Percentiles rank a stretch among this genome's conserved stretches.
Conservation (phyloP, 1,284 basidiomycete species). For the Taiwanofungus camphoratus region DNA sequence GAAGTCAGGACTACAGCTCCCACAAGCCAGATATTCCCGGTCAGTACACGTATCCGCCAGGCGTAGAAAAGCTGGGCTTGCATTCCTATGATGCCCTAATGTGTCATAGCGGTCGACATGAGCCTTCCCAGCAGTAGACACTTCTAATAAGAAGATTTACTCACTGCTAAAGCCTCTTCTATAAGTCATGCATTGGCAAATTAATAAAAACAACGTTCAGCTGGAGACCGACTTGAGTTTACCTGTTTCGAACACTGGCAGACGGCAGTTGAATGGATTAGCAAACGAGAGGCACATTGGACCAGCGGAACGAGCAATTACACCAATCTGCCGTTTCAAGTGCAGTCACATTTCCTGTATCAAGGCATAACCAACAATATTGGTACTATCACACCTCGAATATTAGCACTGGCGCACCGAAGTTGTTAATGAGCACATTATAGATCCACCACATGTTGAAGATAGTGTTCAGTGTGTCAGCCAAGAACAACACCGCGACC, state of each 20-base stretch:
- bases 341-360: conserved; percentile 1
- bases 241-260: conserved; percentile 30
- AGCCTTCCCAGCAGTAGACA: not conserved
- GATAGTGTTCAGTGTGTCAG: conserved; percentile 4
- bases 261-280: not conserved
- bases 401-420: conserved; percentile 1
- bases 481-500: conserved; percentile 4
- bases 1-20: conserved; percentile 2
- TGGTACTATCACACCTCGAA: not conserved
- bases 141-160: not conserved
- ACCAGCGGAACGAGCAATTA: too few relatives aligned
- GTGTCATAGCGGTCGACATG: conserved; percentile 30
- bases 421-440: conserved; percentile 7
- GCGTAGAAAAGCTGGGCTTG: conserved; percentile 34
- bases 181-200: not conserved
- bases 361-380: too few relatives aligned
- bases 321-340: conserved; percentile 32
- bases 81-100: conserved; percentile 26
- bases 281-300: not conserved
- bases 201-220: not conserved
- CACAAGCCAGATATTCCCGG: conserved; percentile 2
- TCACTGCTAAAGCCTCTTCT: conserved; percentile 32
- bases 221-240: conserved; percentile 6
- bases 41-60: conserved; percentile 28
- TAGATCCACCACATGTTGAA: conserved; percentile 9